Percentiles rank a stretch among this genome's conserved stretches.
phyloP scores from a whole-genome alignment of 1,284 basidiomycete species.

The Xerocomus amazonicus region DNA sequence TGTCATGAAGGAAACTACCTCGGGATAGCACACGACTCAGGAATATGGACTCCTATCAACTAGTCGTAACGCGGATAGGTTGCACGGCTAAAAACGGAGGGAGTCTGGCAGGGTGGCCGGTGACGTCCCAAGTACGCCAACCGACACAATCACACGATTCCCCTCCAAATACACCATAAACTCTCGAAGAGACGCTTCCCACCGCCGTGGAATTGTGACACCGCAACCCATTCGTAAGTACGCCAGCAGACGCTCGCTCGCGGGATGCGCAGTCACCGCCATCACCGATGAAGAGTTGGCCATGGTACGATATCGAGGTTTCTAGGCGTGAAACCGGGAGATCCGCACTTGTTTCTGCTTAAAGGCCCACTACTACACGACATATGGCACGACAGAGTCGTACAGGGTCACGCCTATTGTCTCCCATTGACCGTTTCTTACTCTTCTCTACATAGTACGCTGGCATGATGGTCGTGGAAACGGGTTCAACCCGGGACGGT shows the following conservation, averaged over 20 bases:
- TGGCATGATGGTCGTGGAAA: no score
- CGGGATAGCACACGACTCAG: slow-evolving; percentile 40
- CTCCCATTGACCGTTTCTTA: no score
- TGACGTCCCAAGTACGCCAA: slow-evolving; percentile 46
- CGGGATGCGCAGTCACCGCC: slow-evolving; percentile 10
- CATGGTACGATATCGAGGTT: no score
- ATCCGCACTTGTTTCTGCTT: no score
- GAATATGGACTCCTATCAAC: slow-evolving; percentile 34
- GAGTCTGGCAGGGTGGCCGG: slow-evolving; percentile 49
- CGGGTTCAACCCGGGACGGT: no score
- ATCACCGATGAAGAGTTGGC: no score
- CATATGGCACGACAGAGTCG: no score
- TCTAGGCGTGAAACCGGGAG: no score
- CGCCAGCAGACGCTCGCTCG: slow-evolving; percentile 36
- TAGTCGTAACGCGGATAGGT: slow-evolving; percentile 34
- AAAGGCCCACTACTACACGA: no score
- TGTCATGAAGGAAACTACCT: slow-evolving; percentile 33
- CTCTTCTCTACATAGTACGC: no score
- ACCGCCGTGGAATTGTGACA: slow-evolving; percentile 43
- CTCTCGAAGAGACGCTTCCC: slow-evolving; percentile 26
- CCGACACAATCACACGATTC: slow-evolving; percentile 46
- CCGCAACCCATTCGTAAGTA: slow-evolving; percentile 39
- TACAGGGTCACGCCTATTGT: no score
- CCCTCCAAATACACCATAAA: slow-evolving; percentile 40
- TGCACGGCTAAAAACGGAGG: slow-evolving; percentile 51